phyloP scores from a whole-genome alignment of 495 filamentous ascomycete species.

The Mycothermus thermophilus region DNA sequence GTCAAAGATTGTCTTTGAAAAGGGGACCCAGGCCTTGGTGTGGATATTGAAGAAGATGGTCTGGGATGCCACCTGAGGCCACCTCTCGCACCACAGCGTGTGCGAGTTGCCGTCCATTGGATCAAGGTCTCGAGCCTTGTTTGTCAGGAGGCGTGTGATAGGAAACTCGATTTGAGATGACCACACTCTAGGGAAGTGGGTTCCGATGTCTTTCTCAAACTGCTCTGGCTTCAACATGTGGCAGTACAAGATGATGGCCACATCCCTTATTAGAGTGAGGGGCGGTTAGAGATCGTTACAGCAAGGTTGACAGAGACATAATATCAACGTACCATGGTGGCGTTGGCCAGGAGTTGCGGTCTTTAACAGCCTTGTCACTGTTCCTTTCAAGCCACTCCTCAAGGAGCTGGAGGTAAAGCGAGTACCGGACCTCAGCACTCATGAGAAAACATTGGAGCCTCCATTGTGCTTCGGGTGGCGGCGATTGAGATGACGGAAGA shows the following conservation, averaged over 20 bases:
- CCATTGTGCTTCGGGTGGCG: too few relatives aligned
- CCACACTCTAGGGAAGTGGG: not conserved
- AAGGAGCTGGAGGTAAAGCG: constrained; percentile 4
- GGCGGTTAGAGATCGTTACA: too few relatives aligned
- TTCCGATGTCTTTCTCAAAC: not conserved
- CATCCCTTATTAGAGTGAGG: constrained; percentile 1
- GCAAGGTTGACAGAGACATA: too few relatives aligned
- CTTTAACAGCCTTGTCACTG: not conserved
- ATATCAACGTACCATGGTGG: too few relatives aligned
- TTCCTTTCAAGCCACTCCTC: not conserved
- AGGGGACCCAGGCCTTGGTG: not conserved
- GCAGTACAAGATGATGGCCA: constrained; percentile 5
- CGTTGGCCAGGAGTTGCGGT: too few relatives aligned
- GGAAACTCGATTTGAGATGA: constrained; percentile 1
- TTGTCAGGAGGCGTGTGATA: not conserved
- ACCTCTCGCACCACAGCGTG: too few relatives aligned
- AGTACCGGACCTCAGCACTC: constrained; percentile 4
- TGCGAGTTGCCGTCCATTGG: too few relatives aligned
- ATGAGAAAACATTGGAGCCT: constrained; percentile 4
- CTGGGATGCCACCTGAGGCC: not conserved
- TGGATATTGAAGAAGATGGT: not conserved
- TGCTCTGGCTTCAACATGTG: constrained; percentile 2
- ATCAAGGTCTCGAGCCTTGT: too few relatives aligned
- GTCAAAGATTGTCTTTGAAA: not conserved
- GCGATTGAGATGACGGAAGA: too few relatives aligned